Conservation (phyloP, 805 yeast genomes). For the Kuraishia hungarica region DNA sequence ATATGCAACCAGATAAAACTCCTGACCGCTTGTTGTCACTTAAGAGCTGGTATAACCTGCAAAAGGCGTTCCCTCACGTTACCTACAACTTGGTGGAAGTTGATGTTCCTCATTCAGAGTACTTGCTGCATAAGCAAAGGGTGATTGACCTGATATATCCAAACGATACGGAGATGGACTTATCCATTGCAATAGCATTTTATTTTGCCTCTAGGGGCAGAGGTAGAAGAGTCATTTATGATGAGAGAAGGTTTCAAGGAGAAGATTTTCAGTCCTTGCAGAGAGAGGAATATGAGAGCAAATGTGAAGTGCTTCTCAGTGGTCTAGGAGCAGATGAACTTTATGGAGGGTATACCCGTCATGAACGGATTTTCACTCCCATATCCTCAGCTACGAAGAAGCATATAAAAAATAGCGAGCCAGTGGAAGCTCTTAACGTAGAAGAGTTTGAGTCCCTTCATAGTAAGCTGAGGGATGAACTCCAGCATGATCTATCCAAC, state of each 20-base stretch:
- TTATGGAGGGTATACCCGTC: slow-evolving; percentile 92
- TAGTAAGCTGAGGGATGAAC: slow-evolving; percentile 42
- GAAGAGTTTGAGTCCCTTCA: slow-evolving; percentile 16
- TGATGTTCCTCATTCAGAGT: slow-evolving; percentile 65
- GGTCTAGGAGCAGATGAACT: slow-evolving; percentile 98
- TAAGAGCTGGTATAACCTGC: slow-evolving; percentile 48
- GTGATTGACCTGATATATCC: slow-evolving; percentile 75
- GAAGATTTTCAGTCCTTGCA: slow-evolving; percentile 7
- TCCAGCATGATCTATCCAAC: slow-evolving; percentile 62
- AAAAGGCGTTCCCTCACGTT: slow-evolving; percentile 29
- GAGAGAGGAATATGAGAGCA: slow-evolving; percentile 31
- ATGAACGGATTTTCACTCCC: slow-evolving; percentile 41
- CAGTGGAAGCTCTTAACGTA: slow-evolving; percentile 11
- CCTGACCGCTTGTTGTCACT: slow-evolving; percentile 80
- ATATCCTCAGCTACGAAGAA: slow-evolving; percentile 13
- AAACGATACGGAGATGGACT: slow-evolving; percentile 85
- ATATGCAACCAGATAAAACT: slow-evolving; percentile 47
- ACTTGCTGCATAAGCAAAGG: slow-evolving; percentile 35
- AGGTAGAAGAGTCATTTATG: slow-evolving; percentile 23
- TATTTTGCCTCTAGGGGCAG: slow-evolving; percentile 74
- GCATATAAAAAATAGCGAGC: slow-evolving; percentile 5
- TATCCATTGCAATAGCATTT: slow-evolving; percentile 92
- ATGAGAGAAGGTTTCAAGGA: slow-evolving; percentile 4
- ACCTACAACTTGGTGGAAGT: slow-evolving; percentile 54
- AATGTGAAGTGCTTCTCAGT: slow-evolving; percentile 67